Percentiles rank a stretch among this genome's conserved stretches.
Evolutionary conservation across 805 yeast species (phyloP).

Genomic region (Candida michaelii): DNA sequence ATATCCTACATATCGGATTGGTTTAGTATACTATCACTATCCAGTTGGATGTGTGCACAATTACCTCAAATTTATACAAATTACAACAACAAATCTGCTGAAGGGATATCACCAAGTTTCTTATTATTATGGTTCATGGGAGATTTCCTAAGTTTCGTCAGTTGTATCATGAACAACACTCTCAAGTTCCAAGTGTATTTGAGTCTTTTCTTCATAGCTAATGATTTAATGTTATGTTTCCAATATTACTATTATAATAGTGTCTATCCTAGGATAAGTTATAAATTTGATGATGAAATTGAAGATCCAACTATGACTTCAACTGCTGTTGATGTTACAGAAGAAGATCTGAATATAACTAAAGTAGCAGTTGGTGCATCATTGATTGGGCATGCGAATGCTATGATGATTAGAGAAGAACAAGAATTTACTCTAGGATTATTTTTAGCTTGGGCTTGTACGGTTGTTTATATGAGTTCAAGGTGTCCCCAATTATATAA

Average conservation of each 20-base stretch:
- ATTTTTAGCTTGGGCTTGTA: slow-evolving; percentile 74
- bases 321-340: slow-evolving; percentile 9
- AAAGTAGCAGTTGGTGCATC: slow-evolving; percentile 12
- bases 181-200: slow-evolving; percentile 39
- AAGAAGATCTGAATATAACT: slow-evolving; percentile 12
- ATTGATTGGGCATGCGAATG: slow-evolving; percentile 12
- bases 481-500: slow-evolving; percentile 82
- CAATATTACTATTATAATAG: slow-evolving; percentile 44
- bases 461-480: slow-evolving; percentile 70
- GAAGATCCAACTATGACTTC: slow-evolving; percentile 5
- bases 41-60: slow-evolving; percentile 73
- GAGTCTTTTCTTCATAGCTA: slow-evolving; percentile 39
- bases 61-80: slow-evolving; percentile 67
- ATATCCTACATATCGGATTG: slow-evolving; percentile 21
- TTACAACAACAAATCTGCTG: slow-evolving; percentile 59
- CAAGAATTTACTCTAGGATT: slow-evolving; percentile 4
- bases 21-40: slow-evolving; percentile 44
- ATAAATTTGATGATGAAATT: not conserved
- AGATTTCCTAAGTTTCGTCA: slow-evolving; percentile 53
- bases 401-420: slow-evolving; percentile 12
- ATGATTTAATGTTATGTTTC: slow-evolving; percentile 38
- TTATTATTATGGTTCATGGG: slow-evolving; percentile 66
- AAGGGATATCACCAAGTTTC: slow-evolving; percentile 63
- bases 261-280: slow-evolving; percentile 25
- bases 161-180: slow-evolving; percentile 38